Percentiles rank a stretch among this genome's conserved stretches.
phyloP scores from a whole-genome alignment of 1,139 yeast species.

The Maudiozyma humilis region DNA sequence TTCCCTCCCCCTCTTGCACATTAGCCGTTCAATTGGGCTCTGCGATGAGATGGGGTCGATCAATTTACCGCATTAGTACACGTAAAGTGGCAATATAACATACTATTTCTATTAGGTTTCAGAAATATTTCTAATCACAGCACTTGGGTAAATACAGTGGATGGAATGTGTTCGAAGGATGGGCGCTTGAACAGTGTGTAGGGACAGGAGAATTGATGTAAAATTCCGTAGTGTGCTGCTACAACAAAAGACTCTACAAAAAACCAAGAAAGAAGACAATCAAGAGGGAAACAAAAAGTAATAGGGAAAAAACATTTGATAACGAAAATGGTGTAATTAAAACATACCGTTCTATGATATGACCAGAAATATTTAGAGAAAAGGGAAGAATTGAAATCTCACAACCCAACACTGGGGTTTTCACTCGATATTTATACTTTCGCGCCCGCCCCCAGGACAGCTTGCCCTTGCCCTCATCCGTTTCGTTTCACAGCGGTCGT shows the following conservation, averaged over 20 bases:
- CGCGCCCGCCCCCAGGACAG: background rate
- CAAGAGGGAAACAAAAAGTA: conserved; percentile 4
- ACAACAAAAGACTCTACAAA: background rate
- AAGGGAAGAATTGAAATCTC: conserved; percentile 1
- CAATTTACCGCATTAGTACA: background rate
- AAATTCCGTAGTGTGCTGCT: background rate
- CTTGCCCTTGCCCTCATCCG: too few relatives aligned
- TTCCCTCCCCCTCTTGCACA: too few relatives aligned
- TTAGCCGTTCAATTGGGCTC: background rate
- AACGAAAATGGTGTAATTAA: conserved; percentile 16
- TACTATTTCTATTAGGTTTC: too few relatives aligned
- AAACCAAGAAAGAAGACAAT: background rate
- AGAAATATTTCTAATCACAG: background rate
- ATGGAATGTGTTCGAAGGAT: background rate
- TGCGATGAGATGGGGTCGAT: background rate
- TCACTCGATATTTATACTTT: conserved; percentile 15
- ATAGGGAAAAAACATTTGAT: conserved; percentile 8
- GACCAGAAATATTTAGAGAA: conserved; percentile 2
- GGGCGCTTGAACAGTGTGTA: background rate
- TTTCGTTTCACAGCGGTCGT: too few relatives aligned
- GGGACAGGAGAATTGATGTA: background rate
- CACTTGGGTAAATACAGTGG: background rate
- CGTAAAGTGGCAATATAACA: background rate
- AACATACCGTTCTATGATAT: conserved; percentile 12
- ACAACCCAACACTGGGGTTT: conserved; percentile 1